Evolutionary conservation across 78 protist genomes (phyloP).

Genomic region (Dictyostelium capitatum): DNA sequence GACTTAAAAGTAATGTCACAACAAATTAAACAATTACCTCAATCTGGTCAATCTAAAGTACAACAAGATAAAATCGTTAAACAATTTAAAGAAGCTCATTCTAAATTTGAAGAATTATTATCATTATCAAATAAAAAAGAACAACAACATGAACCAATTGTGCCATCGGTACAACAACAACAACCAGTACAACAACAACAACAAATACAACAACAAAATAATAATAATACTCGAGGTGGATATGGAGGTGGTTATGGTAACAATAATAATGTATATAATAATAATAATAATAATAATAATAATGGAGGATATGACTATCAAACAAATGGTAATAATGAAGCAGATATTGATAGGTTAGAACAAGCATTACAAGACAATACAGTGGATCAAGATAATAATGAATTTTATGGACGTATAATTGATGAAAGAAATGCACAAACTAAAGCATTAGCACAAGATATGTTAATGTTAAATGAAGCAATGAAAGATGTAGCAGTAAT

Average conservation of each 20-base stretch:
- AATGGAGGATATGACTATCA: constrained; percentile 6
- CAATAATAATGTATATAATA: not conserved
- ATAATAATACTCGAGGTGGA: not conserved
- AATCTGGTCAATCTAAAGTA: not conserved
- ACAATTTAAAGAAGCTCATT: constrained; percentile 44
- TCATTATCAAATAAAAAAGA: constrained; percentile 19
- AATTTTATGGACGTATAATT: constrained; percentile 26
- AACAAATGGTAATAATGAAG: not conserved
- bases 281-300: not conserved
- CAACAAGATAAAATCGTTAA: constrained; percentile 69
- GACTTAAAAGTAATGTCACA: constrained; percentile 20
- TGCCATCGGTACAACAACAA: not conserved
- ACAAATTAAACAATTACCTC: not conserved
- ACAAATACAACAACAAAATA: not conserved
- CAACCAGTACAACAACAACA: not conserved
- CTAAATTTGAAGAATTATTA: constrained; percentile 24
- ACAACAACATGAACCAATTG: constrained; percentile 6
- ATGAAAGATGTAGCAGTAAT: constrained; percentile 25
- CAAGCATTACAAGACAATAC: not conserved
- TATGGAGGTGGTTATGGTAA: not conserved
- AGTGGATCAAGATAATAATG: constrained; percentile 10
- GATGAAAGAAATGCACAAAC: constrained; percentile 55
- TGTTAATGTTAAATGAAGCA: constrained; percentile 13
- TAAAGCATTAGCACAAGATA: constrained; percentile 37
- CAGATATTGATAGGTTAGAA: not conserved